phyloP scores from a whole-genome alignment of 352 stramenopile genomes.

The Pythium aristosporum region DNA sequence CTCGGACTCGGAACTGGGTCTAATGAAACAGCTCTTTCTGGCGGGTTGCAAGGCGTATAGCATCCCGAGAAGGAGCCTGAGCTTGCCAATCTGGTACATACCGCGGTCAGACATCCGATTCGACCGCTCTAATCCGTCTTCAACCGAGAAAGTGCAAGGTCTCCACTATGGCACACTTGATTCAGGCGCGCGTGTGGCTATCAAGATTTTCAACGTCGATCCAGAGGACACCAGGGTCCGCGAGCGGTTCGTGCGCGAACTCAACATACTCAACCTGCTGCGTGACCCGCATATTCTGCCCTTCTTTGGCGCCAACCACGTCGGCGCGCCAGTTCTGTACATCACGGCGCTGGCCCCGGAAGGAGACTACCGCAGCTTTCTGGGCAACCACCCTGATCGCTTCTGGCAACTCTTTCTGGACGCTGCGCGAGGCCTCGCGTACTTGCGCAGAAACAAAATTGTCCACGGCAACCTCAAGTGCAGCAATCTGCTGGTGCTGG shows the following conservation, averaged over 20 bases:
- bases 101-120: constrained; percentile 23
- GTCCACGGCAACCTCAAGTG: constrained; percentile 43
- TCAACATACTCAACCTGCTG: neutral
- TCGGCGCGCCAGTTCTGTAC: constrained; percentile 6
- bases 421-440: constrained; percentile 19
- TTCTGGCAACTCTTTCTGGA: constrained; percentile 28
- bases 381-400: neutral
- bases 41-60: neutral
- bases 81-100: constrained; percentile 25
- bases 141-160: constrained; percentile 13
- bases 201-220: constrained; percentile 20
- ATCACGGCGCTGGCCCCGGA: constrained; percentile 3
- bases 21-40: constrained; percentile 16
- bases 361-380: constrained; percentile 14
- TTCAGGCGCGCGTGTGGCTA: constrained; percentile 21
- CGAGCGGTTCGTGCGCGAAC: constrained; percentile 6
- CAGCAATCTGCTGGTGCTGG: constrained; percentile 35
- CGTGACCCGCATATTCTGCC: constrained; percentile 23
- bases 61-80: neutral
- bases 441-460: constrained; percentile 33
- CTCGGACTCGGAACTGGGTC: constrained; percentile 1
- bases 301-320: constrained; percentile 22
- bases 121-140: constrained; percentile 23
- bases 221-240: neutral
- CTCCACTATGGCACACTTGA: constrained; percentile 23